phyloP scores from a whole-genome alignment of 202 grass and related monocot species.

The Miscanthus sacchariflorus region DNA sequence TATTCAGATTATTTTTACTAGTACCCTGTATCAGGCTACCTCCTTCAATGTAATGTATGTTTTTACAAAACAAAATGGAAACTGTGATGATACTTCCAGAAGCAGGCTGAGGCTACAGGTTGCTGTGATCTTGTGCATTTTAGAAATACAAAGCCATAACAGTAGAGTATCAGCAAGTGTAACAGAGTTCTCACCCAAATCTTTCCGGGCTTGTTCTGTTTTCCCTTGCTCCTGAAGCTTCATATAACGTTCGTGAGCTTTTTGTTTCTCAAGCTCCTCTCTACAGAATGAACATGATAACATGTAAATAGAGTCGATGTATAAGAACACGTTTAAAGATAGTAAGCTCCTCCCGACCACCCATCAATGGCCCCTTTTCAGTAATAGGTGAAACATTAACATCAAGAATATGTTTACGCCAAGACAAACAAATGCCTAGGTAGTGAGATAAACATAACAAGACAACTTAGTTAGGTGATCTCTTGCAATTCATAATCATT shows the following conservation, averaged over 20 bases:
- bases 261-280: slow-evolving; percentile 97
- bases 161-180: not conserved
- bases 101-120: not conserved
- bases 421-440: not conserved
- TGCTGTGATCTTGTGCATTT: not conserved
- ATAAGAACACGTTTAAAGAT: not conserved
- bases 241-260: slow-evolving; percentile 96
- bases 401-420: not conserved
- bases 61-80: slow-evolving; percentile 12
- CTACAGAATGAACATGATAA: slow-evolving; percentile 50
- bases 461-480: not conserved
- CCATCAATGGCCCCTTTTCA: not conserved
- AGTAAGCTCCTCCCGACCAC: not conserved
- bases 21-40: not conserved
- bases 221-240: slow-evolving; percentile 99
- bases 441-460: not conserved
- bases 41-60: not conserved
- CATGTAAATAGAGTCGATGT: not conserved
- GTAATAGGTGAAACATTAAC: not conserved
- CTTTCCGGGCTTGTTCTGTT: slow-evolving; percentile 91
- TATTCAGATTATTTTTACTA: not conserved
- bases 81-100: slow-evolving; percentile 4
- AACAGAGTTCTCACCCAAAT: slow-evolving; percentile 82
- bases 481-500: slow-evolving; percentile 9
- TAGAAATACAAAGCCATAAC: slow-evolving; percentile 13